Base-by-base conservation (phyloP, 192 early-diverging fungal genomes). In the Fimicolochytrium jonesii region DNA sequence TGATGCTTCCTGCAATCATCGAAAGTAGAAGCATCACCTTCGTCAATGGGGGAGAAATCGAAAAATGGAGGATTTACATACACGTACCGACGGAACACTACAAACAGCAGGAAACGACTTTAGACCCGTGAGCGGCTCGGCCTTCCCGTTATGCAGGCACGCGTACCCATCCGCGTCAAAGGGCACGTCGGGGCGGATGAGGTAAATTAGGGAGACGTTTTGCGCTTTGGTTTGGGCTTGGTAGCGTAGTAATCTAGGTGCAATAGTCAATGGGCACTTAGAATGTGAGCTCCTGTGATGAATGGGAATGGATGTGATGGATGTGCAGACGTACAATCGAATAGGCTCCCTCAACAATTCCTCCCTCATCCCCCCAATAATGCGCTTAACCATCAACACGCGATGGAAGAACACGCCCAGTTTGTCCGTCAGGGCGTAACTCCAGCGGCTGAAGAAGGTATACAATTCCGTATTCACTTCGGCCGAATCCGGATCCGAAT, bases 71-170 rank as follows among this genome's bases (percentile, higher is more conserved):
- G n/a, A n/a, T 18, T 18, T 18, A 49, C 6, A 25, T 26, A 17
- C 33, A 32, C 56, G 46, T 58, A 66, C 64, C 30, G 37, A 6
- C 20, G 66, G 66, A 42, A 36, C n/a, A 44, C n/a, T 52, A 49
- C 56, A 61, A 17, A 68, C 45, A 17, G 48, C 46, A 6, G 66
- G 66, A 52, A 28, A 68, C 10, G 59, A 51, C 18, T 68, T 57
- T 15, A 68, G 26, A 15, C 66, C 66, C 30, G 56, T 41, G 17
- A 45, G 34, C 23, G 5, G 57, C 9, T 60, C 50, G 29, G 29
- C 32, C 17, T 18, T 26, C 22, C 23, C 23, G 3, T 37, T 17
- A 17, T 50, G 22, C n/a, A 22, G 13, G 66, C 66, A 68, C 33
- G 45, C 18, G 37, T 53, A 68, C 11, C 66, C 66, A n/a, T 61